Evolutionary conservation across 2,329 filamentous ascomycete genomes (phyloP).

Genomic region (Alternaria brassicicola): DNA sequence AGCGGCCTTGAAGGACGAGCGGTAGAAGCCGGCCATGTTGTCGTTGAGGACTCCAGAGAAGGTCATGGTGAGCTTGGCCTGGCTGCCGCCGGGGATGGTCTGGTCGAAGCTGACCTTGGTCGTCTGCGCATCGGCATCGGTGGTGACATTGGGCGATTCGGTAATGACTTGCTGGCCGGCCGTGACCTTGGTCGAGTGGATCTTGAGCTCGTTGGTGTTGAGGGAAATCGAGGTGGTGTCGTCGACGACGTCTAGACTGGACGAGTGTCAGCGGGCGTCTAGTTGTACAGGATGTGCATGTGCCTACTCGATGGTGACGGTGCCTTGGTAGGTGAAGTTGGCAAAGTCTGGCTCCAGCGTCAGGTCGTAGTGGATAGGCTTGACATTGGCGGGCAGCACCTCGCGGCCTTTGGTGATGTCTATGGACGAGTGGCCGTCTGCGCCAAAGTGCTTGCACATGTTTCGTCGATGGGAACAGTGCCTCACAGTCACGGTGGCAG

Average conservation of each 20-base stretch:
- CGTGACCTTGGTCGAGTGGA: slow-evolving; percentile 74
- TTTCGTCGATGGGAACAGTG: slow-evolving; percentile 77
- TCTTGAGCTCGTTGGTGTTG: slow-evolving; percentile 85
- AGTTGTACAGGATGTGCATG: not conserved
- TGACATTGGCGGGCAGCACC: slow-evolving; percentile 88
- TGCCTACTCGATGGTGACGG: slow-evolving; percentile 76
- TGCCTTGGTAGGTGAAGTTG: slow-evolving; percentile 85
- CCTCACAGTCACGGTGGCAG: slow-evolving; percentile 45
- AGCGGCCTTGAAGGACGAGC: slow-evolving; percentile 85
- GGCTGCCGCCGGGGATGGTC: slow-evolving; percentile 72
- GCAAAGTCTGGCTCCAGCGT: slow-evolving; percentile 90
- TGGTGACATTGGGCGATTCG: slow-evolving; percentile 70
- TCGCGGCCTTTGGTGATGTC: slow-evolving; percentile 73
- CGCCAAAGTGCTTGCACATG: slow-evolving; percentile 72
- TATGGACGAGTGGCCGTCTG: slow-evolving; percentile 61
- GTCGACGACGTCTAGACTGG: slow-evolving; percentile 77
- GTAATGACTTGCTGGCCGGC: slow-evolving; percentile 63
- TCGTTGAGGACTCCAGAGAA: slow-evolving; percentile 85
- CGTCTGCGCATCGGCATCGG: slow-evolving; percentile 80
- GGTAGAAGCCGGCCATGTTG: slow-evolving; percentile 97
- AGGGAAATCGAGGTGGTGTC: slow-evolving; percentile 85
- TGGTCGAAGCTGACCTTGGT: slow-evolving; percentile 81
- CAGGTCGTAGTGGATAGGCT: slow-evolving; percentile 89
- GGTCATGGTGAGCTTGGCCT: slow-evolving; percentile 76
- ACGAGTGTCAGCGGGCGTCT: slow-evolving; percentile 26